Base-by-base conservation (phyloP, 2,329 filamentous ascomycete genomes). In the Pyricularia grisea region DNA sequence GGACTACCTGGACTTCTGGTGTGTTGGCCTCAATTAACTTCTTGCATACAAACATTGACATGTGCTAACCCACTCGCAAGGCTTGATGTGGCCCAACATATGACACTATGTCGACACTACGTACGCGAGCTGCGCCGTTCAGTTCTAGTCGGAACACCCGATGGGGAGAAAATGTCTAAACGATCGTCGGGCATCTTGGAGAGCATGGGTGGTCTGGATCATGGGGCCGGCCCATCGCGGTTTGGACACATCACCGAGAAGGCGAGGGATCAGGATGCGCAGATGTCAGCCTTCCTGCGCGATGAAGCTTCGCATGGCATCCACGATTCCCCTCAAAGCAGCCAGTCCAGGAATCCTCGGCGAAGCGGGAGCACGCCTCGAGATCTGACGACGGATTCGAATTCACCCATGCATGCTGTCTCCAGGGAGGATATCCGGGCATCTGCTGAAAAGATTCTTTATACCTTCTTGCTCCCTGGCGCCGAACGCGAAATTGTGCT, bases 41-140 rank as follows among this genome's bases (percentile, higher is more conserved):
- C 66, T 33, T n/a, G 28, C n/a, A 30, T 42, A 30, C 9, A 14
- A 17, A 11, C 23, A 30, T 4, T 33, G 20, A 33, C 17, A 6
- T 61, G 70, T 69, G n/a, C 70, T 68, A 71, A 70, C 61, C 7
- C 4, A 27, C 14, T 10, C 70, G 12, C 66, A 75, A 98, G 94
- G 95, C 93, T 99, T 74, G 95, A 99, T 89, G 95, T 99, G 70
- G 94, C 95, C 20, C 95, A 99, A 78, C 95, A 99, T 81, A 97
- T 98, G 90, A 97, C 94, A 27, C 86, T 99, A 69, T 99, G 92
- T 78, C 91, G 96, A 67, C 93, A 98, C 79, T 99, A 97, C 81
- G 95, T 99, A 25, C 92, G 95, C 76, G 94, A 97, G 80, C 86
- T 99, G 68, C 92, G 95, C 73, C 87, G 95, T 72, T 98, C 94